These are phyloP conservation scores for Penicillium sp. DNA, from an alignment of 2,329 filamentous ascomycete genomes.

Conservation along the genomic window DNA sequence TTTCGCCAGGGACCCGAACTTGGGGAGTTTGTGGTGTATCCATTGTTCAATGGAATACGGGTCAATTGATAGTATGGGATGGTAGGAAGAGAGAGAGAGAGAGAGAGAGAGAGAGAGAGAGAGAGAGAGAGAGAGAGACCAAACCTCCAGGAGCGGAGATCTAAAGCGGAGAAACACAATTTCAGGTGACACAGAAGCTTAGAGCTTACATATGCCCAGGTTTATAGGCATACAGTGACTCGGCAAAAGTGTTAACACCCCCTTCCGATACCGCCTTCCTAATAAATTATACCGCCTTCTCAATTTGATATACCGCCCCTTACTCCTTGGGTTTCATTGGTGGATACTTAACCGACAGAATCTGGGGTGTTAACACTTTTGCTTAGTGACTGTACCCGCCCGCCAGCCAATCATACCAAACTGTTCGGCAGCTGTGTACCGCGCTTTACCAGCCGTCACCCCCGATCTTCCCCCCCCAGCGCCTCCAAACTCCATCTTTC, in stretches of 20 bases:
- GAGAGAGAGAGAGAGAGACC: background rate
- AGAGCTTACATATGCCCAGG: too few relatives aligned
- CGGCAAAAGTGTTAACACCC: too few relatives aligned
- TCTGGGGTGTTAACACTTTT: too few relatives aligned
- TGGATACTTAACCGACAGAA: too few relatives aligned
- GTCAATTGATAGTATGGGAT: background rate
- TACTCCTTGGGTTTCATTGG: too few relatives aligned
- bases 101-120: background rate
- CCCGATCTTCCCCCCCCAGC: constrained; percentile 13
- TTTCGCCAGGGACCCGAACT: constrained; percentile 17
- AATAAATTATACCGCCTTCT: too few relatives aligned
- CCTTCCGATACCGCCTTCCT: too few relatives aligned
- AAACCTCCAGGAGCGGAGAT: background rate
- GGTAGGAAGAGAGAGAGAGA: background rate
- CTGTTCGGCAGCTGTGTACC: constrained; percentile 9
- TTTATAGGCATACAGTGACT: too few relatives aligned
- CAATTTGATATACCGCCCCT: too few relatives aligned
- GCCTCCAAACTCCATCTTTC: constrained; percentile 18
- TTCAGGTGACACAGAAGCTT: background rate
- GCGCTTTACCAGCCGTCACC: constrained; percentile 15
- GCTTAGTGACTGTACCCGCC: too few relatives aligned
- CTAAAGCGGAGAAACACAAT: background rate
- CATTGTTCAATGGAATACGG: background rate
- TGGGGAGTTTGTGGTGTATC: constrained; percentile 11
- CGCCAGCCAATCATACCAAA: constrained; percentile 9